These are phyloP conservation scores for Euphrasia arctica DNA, from an alignment of 305 asterid species.

Conservation along the genomic window DNA sequence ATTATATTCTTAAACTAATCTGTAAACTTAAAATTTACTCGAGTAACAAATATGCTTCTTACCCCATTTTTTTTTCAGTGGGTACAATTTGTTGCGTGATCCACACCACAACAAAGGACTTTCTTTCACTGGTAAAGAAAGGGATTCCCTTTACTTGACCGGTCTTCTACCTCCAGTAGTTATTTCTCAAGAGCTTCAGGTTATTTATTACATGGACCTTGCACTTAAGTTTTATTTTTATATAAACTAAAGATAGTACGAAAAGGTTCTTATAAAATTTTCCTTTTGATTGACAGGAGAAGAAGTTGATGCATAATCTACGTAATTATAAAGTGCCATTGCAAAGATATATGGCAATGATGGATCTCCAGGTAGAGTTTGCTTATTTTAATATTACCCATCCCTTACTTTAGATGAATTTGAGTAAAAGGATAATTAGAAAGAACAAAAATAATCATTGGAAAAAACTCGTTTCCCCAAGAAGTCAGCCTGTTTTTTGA, in stretches of 20 bases:
- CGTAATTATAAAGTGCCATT: slow-evolving; percentile 71
- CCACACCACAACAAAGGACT: slow-evolving; percentile 93
- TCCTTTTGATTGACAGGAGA: slow-evolving; percentile 46
- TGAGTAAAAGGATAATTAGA: too few relatives aligned
- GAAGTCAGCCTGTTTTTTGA: not conserved
- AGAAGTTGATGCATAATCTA: slow-evolving; percentile 56
- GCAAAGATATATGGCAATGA: slow-evolving; percentile 74
- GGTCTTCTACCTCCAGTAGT: slow-evolving; percentile 80
- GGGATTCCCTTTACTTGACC: slow-evolving; percentile 82
- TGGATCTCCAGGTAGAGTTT: slow-evolving; percentile 76
- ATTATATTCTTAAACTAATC: not conserved
- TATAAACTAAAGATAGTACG: too few relatives aligned
- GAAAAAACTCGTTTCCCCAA: too few relatives aligned
- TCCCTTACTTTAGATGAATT: too few relatives aligned
- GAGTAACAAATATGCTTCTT: not conserved
- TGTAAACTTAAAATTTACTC: not conserved
- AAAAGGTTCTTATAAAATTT: too few relatives aligned
- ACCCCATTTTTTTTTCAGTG: slow-evolving; percentile 38
- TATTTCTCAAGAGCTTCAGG: slow-evolving; percentile 77
- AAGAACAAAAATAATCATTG: too few relatives aligned
- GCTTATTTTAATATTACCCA: not conserved
- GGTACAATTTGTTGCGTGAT: slow-evolving; percentile 72
- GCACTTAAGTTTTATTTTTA: too few relatives aligned
- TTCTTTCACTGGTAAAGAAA: slow-evolving; percentile 73
- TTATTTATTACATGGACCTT: not conserved